Evolutionary conservation across 2,329 filamentous ascomycete species (phyloP), one percentile per base, ranked within the genome.

Genomic region (Aspergillus sergii): DNA sequence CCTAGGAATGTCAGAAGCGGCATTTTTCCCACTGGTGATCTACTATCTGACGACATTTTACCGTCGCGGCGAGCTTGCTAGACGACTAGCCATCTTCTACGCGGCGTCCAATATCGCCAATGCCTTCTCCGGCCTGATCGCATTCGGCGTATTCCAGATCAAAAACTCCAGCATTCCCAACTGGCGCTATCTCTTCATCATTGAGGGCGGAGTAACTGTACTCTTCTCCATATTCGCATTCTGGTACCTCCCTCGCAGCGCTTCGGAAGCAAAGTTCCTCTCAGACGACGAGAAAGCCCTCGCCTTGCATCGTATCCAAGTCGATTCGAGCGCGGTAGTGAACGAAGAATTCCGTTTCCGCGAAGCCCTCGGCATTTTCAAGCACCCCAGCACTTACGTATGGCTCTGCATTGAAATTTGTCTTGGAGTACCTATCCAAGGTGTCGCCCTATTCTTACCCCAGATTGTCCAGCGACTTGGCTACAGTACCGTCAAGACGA

Each of bases 21-120:
- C 85, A 2, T 91, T 91, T 77, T 91, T 91, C 71, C 89, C 90
- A 0, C 77, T 90, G 4, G 89, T 91, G 23, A 88, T 88, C 64
- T 88, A 88, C 75, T 88, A 88, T 65, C 78, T 85, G 57, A 87
- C 85, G 1, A 86, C 83, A 2, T 92, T 92, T 75, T 93, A 93
- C 74, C 85, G 89, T 19, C 85, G 90, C 59, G 87, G 86, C 36
- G 90, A 93, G 73, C 83, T 93, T 3, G 90, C 89, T 7, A 82
- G 90, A 10, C 86, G 90, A 3, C 81, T 92, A 1, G 89, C 89
- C 41, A 79, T 92, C 63, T 93, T 93, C 79, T 94, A 93, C 69
- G 91, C 90, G 0, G 90, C 90, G 0, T 88, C 86, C 28, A 91
- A 90, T 71, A 90, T 94, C 63, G 91, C 91, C 26, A 88, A 86